Evolutionary conservation across 345 rosid species (phyloP).

Genomic region (Leavenworthia alabamica): DNA sequence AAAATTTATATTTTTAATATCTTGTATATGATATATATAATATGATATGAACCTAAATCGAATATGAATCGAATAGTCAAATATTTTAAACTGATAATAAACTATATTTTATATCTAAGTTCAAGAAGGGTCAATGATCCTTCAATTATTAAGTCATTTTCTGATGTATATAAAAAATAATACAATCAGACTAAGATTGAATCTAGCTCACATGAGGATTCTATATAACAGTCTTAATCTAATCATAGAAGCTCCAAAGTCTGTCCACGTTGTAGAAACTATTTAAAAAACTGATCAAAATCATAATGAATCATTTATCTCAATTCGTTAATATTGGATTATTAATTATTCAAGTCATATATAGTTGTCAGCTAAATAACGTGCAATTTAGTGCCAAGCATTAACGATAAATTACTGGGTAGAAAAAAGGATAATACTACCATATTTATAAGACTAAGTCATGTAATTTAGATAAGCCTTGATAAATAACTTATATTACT

Average conservation of each 20-base stretch:
- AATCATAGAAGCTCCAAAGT: constrained; percentile 6
- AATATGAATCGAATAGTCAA: no score
- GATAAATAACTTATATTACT: no score
- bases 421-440: constrained; percentile 1
- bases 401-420: neutral
- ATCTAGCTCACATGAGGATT: constrained; percentile 19
- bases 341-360: neutral
- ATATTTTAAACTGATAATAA: no score
- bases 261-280: constrained; percentile 18
- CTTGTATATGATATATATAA: no score
- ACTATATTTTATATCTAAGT: no score
- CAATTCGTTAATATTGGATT: neutral
- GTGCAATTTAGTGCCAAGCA: constrained; percentile 18
- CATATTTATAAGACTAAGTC: constrained; percentile 1
- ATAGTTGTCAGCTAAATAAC: constrained; percentile 6
- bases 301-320: neutral
- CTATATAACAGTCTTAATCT: constrained; percentile 8
- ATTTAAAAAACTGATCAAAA: neutral
- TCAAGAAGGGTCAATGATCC: neutral
- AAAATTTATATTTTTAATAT: no score
- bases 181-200: constrained; percentile 11
- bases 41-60: no score
- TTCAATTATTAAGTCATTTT: constrained; percentile 5
- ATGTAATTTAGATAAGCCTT: neutral
- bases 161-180: neutral